Evolutionary conservation across 768 basidiomycete genomes (phyloP).

Genomic region (Mycena filopes): DNA sequence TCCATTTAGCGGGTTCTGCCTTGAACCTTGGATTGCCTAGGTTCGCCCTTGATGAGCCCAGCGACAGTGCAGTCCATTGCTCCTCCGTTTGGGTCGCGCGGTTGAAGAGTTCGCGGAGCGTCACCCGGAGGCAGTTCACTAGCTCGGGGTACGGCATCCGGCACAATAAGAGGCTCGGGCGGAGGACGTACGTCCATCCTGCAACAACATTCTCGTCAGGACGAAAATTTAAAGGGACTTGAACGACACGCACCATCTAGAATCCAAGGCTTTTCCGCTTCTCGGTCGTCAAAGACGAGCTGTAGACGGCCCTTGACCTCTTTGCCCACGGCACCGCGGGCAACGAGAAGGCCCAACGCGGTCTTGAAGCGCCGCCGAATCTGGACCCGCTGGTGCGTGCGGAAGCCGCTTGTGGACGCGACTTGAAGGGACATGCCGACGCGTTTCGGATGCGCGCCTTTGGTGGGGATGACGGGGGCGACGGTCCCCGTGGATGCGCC

Average conservation of each 20-base stretch:
- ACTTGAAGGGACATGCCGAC: constrained; percentile 53
- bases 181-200: constrained; percentile 65
- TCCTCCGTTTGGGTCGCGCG: constrained; percentile 37
- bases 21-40: no score
- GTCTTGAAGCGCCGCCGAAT: constrained; percentile 50
- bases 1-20: no score
- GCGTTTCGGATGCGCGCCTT: constrained; percentile 36
- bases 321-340: constrained; percentile 49
- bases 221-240: background rate
- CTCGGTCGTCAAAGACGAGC: constrained; percentile 38
- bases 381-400: constrained; percentile 42
- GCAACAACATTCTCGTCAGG: background rate
- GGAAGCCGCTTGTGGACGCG: constrained; percentile 40
- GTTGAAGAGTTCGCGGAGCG: constrained; percentile 36
- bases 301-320: constrained; percentile 21
- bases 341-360: constrained; percentile 52
- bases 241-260: constrained; percentile 44
- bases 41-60: background rate
- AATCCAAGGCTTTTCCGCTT: constrained; percentile 40
- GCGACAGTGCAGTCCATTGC: constrained; percentile 22
- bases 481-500: constrained; percentile 16
- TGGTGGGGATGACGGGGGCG: constrained; percentile 28
- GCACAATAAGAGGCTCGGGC: constrained; percentile 50
- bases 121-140: constrained; percentile 48
- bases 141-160: constrained; percentile 56